Evolutionary conservation across 768 basidiomycete genomes (phyloP), one percentile per base, ranked within the genome.

Genomic region (Hypholoma fasciculare): DNA sequence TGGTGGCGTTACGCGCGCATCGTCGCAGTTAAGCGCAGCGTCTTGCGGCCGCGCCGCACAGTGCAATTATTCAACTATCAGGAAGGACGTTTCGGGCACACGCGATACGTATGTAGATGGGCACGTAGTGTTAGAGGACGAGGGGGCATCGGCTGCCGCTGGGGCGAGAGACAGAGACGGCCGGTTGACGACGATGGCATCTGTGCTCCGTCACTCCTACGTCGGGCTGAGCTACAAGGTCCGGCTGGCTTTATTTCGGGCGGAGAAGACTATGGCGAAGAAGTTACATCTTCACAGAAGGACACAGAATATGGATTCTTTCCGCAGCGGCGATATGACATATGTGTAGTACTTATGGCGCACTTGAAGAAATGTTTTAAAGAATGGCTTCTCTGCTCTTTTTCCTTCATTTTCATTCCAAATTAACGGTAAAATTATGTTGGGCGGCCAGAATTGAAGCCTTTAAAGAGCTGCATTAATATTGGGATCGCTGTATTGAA

Each of bases 201-300:
- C 52, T 0, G 40, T 40, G 7, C 8, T 54, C 14, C 40, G 26
- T 4, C 27, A 34, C 7, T n/a, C 12, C 7, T 54, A 54, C 34
- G 52, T 54, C 13, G 52, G 40, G 3, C 27, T 54, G 11, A 54
- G 52, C 17, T 54, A 54, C 17, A 54, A 54, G 17, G 52, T 54
- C 20, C 40, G 27, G 13, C n/a, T 54, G 52, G 52, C 52, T 7
- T 9, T 54, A 37, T 54, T 44, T 34, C 40, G 52, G 5, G 26
- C 52, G n/a, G 52, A 54, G 42, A 43, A 44, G 26, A 42, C 11
- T 14, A 19, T 53, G 39, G 52, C 11, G 20, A 53, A 40, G 52
- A 54, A 34, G 30, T 34, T 34, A 34, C 30, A 34, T 34, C 30
- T 34, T 6, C 30, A 34, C 30, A 34, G 30, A 34, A 34, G 30